Evolutionary conservation across 2,329 filamentous ascomycete genomes (phyloP), one percentile per base, ranked within the genome.

Genomic region (Nemania serpens): DNA sequence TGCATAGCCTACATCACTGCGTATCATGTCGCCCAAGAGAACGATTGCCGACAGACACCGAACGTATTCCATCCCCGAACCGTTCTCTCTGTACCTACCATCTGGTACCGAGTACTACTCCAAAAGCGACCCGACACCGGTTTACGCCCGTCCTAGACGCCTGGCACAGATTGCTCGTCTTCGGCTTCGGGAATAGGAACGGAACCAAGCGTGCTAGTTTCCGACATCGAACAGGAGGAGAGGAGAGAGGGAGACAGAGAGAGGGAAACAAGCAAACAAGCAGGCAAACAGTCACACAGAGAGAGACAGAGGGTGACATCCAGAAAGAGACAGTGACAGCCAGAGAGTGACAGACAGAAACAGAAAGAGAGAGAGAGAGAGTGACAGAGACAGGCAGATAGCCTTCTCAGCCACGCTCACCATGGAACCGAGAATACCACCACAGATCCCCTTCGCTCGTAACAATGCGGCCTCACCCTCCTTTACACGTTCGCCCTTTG

Each of bases 391-490:
- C 7, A 37, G 20, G 7, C 4, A 7, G 25, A 29, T 29, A 29
- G 25, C 25, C 47, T 25, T 37, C 42, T 25, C 25, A 25, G 36
- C 61, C 34, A 39, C 29, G 18, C 29, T 29, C 53, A 55, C n/a
- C 60, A 72, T 72, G 70, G 69, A 72, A 64, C 69, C 68, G 58
- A 70, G 69, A 70, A 69, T 69, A 22, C 68, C 65, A 33, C 67
- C 65, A 41, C 68, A 72, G 64, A 67, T 66, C 39, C 69, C 69
- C 49, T 72, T 71, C 57, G 55, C 70, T 61, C 69, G 70, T 42
- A 71, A 66, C 50, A 70, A 61, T 58, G 70, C 68, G 39, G 63
- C 68, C 25, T 68, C 67, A 10, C 69, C 69, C 37, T 58, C 65
- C 34, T 72, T 66, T 55, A 59, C 63, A 17, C 69, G 69, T 53